Percentiles rank a stretch among this genome's conserved stretches.
Evolutionary conservation across 192 early-diverging fungal species (phyloP).

Genomic region (Backusella circina): DNA sequence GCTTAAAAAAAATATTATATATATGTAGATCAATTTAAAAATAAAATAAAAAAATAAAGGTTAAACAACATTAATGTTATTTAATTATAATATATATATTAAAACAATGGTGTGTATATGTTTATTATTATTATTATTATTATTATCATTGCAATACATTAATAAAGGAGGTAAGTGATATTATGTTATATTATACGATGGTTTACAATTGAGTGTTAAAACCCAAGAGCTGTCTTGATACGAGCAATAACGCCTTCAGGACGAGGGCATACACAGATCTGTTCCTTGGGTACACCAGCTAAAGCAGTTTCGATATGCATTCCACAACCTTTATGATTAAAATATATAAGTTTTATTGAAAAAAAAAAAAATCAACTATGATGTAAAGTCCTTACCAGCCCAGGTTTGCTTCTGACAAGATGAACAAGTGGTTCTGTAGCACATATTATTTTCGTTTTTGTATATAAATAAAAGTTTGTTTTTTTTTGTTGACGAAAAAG

Average conservation of each 20-base stretch:
- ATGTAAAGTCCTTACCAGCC: background rate
- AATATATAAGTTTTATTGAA: too few species aligned
- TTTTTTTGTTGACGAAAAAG: background rate
- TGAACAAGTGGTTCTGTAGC: background rate
- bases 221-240: background rate
- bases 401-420: slow-evolving; percentile 1
- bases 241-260: background rate
- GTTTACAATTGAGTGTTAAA: background rate
- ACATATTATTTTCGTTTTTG: background rate
- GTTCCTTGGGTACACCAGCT: background rate
- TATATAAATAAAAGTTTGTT: background rate
- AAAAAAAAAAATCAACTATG: too few species aligned
- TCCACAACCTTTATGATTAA: background rate
- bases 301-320: background rate
- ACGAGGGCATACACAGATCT: slow-evolving; percentile 2
- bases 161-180: background rate
- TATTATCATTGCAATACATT: too few species aligned
- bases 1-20: slow-evolving; percentile 2
- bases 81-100: background rate
- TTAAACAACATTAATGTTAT: background rate
- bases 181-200: background rate
- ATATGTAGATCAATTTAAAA: background rate
- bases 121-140: background rate
- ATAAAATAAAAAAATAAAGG: background rate
- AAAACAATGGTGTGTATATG: background rate